These are phyloP conservation scores for Gastrolobium villosum DNA, from an alignment of 306 rosid genomes.

Conservation along the genomic window DNA sequence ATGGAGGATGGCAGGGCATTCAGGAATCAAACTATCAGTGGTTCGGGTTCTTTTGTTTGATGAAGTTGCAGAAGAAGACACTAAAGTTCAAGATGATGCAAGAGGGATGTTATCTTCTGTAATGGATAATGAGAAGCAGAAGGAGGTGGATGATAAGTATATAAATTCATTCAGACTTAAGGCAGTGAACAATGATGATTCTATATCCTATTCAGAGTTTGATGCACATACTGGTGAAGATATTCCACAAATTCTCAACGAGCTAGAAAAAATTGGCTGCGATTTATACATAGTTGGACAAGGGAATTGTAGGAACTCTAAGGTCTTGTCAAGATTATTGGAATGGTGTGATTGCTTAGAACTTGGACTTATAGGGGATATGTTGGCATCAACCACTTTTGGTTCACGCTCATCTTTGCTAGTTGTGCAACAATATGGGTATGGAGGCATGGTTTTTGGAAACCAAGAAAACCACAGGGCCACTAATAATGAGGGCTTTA, in stretches of 20 bases:
- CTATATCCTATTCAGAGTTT: background rate
- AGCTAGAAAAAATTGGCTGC: slow-evolving; percentile 11
- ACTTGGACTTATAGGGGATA: slow-evolving; percentile 48
- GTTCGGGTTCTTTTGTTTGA: slow-evolving; percentile 42
- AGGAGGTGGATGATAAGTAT: slow-evolving; percentile 45
- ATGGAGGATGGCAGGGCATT: slow-evolving; percentile 54
- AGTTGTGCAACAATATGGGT: too few species aligned
- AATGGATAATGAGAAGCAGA: slow-evolving; percentile 31
- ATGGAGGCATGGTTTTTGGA: background rate
- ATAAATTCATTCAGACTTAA: slow-evolving; percentile 42
- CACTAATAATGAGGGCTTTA: background rate
- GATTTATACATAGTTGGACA: too few species aligned
- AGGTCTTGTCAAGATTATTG: too few species aligned
- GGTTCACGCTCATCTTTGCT: slow-evolving; percentile 20
- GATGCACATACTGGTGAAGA: slow-evolving; percentile 42
- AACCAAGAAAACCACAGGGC: background rate
- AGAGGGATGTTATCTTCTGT: background rate
- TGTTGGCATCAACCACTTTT: slow-evolving; percentile 48
- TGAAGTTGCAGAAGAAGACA: slow-evolving; percentile 22
- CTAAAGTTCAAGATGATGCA: background rate
- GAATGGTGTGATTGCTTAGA: too few species aligned
- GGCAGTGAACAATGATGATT: slow-evolving; percentile 22
- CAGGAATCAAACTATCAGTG: slow-evolving; percentile 44
- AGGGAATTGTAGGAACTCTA: too few species aligned
- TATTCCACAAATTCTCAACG: slow-evolving; percentile 21